Base-by-base conservation (phyloP, 169 alveolate genomes). In the Plasmodium knowlesi region DNA sequence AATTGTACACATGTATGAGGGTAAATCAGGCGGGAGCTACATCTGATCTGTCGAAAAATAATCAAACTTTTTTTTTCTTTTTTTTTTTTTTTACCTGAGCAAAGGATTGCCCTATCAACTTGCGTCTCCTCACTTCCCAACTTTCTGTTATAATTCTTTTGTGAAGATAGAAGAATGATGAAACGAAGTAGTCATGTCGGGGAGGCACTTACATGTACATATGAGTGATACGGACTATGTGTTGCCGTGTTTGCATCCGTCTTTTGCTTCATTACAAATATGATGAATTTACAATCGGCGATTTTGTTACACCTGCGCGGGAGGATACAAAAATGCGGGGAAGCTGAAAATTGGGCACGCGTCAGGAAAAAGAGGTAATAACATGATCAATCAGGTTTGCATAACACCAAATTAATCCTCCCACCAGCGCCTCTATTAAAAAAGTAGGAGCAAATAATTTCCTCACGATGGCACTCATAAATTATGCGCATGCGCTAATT, bases 211-310 rank as follows among this genome's bases (percentile, higher is more conserved):
- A 50, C 61, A 57, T 3, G 41, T 32, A 57, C 41, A 82, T 57
- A 57, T 2, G n/a, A 81, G 37, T 43, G 41, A 28, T 22, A 46
- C 16, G 41, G 61, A 6, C 12, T 43, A 6, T 19, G 28, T 50
- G 53, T 19, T 43, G 37, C 61, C 57, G 19, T 25, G 39, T 74
- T 41, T 41, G 19, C 41, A 70, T 5, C 14, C 41, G 39, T 5
- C 25, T 86, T 86, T 86, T 10, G 30, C n/a, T 74, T 19, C 53
- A 10, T 86, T 86, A 86, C 93, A n/a, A 86, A 86, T 43, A 86
- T 32, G 34, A 86, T 86, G 70, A 73, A 86, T 86, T 86, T 78
- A 37, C 93, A 86, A n/a, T 73, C 81, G 16, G 79, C 41, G 46
- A 86, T 78, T 86, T 50, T 74, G 54, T 86, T 25, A 25, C 93